Base-by-base conservation (phyloP, 768 basidiomycete genomes). In the Imleria badia region DNA sequence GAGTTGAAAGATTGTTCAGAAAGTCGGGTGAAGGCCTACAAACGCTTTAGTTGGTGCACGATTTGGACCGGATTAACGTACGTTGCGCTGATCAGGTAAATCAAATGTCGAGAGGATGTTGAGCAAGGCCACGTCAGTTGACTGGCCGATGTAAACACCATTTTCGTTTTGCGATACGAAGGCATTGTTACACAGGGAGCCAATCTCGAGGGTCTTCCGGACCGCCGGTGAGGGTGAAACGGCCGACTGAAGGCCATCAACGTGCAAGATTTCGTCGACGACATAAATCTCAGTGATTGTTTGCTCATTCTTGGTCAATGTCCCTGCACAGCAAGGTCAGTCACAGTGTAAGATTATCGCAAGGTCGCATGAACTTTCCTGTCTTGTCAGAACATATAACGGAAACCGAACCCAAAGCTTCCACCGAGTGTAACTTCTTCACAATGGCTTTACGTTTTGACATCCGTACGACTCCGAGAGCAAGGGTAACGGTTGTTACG, bases 301-400 rank as follows among this genome's bases (percentile, higher is more conserved):
- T 76, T 96, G 94, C 63, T 97, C 94, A 70, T 98, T 98, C 71
- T 86, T 94, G 2, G 95, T 98, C 56, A 98, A 73, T 1, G 95
- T 98, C 19, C 94, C 92, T 80, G 51, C 23, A 51, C 9, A 14
- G 33, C 45, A 36, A 49, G 36, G 33, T 60, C 48, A 57, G 40
- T 45, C 22, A 19, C 5, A 29, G 20, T 39, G 38, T 8, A 41
- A 41, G 8, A 23, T 34, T 13, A 13, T 41, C 17, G 0, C 39
- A 9, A 34, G 12, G 11, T 30, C 14, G 2, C 22, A 20, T 11
- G 3, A 10, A 60, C 79, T 47, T 60, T 85, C 92, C 94, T 42
- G 96, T 98, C 73, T 98, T 98, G 73, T 98, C 95, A 4, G 94
- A 94, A 66, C 95, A 98, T 58, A 98, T 95, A 10, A 98, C 95